Evolutionary conservation across 108 stramenopile genomes (phyloP).

Genomic region (Bacterosira constricta): DNA sequence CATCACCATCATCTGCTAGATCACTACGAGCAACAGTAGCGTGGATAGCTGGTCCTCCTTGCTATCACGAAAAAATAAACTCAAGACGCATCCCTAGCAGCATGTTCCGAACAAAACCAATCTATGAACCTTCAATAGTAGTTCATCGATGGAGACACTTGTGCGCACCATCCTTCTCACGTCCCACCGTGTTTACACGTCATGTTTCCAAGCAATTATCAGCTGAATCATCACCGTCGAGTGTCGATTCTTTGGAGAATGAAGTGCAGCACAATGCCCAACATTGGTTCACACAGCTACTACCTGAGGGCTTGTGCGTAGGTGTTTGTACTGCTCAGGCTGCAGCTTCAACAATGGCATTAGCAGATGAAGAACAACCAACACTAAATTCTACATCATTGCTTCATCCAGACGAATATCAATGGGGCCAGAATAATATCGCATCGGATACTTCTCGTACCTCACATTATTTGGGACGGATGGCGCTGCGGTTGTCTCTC

Average conservation of each 20-base stretch:
- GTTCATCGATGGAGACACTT: not conserved
- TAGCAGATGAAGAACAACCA: not conserved
- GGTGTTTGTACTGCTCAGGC: conserved; percentile 19
- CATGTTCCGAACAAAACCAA: not conserved
- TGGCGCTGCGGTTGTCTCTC: conserved; percentile 73
- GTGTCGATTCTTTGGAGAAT: not conserved
- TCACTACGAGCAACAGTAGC: not conserved
- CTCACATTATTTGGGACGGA: conserved; percentile 77
- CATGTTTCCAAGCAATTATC: not conserved
- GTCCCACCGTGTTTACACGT: not conserved
- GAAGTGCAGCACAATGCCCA: conserved; percentile 5
- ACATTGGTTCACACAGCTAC: conserved; percentile 40
- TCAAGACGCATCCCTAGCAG: not conserved
- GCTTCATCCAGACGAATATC: conserved; percentile 69
- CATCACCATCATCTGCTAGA: no score
- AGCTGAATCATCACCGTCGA: not conserved
- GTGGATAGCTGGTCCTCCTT: not conserved
- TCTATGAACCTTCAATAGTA: not conserved
- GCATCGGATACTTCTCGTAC: conserved; percentile 22
- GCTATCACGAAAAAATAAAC: not conserved
- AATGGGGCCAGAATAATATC: conserved; percentile 49
- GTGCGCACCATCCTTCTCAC: not conserved
- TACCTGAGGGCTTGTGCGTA: conserved; percentile 48
- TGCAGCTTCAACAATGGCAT: not conserved
- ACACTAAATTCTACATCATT: not conserved